These are phyloP conservation scores for Chimonanthus praecox DNA, from an alignment of 164 flowering plant genomes.

Conservation along the genomic window DNA sequence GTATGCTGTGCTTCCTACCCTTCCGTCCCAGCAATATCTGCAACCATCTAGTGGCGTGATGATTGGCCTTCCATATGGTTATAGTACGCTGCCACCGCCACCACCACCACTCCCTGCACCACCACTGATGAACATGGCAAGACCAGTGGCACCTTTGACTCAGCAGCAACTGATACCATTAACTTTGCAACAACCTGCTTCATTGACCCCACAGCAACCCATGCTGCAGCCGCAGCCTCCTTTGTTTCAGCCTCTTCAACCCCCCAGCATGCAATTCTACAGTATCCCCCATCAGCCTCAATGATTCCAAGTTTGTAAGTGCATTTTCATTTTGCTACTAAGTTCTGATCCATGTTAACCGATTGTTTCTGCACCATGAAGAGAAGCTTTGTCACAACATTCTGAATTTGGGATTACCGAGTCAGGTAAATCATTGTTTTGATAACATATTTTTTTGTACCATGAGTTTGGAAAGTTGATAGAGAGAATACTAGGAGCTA, in stretches of 20 bases:
- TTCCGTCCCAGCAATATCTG: conserved; percentile 55
- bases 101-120: conserved; percentile 40
- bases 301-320: conserved; percentile 6
- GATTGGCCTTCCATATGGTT: conserved; percentile 41
- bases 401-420: neutral
- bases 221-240: conserved; percentile 28
- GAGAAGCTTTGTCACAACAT: neutral
- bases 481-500: too few relatives aligned
- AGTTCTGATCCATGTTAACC: neutral
- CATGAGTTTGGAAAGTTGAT: neutral
- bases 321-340: neutral
- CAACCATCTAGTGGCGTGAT: conserved; percentile 50
- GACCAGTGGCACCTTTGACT: conserved; percentile 3
- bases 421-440: neutral
- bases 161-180: conserved; percentile 14
- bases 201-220: conserved; percentile 35
- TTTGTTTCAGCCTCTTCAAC: conserved; percentile 69
- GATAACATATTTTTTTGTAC: neutral
- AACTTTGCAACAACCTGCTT: conserved; percentile 20
- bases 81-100: conserved; percentile 31
- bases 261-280: conserved; percentile 62
- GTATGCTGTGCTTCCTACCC: conserved; percentile 45
- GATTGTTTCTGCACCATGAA: neutral
- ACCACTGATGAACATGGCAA: conserved; percentile 34
- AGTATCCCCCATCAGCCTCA: conserved; percentile 38